These are phyloP conservation scores for Xylariaceae sp. DNA, from an alignment of 2,329 filamentous ascomycete genomes.

Conservation along the genomic window DNA sequence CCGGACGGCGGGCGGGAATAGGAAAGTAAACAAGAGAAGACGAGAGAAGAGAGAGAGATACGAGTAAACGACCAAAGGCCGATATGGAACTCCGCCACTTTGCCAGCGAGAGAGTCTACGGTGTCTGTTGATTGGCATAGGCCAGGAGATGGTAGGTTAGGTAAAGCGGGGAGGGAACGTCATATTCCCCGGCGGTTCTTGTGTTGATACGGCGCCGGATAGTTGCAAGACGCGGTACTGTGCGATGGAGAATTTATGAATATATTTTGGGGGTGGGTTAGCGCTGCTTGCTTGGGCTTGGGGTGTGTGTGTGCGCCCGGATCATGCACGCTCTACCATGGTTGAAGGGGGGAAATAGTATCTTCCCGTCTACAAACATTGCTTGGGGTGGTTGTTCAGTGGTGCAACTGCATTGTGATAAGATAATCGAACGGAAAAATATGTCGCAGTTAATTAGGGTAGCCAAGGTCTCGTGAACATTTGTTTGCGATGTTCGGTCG, in stretches of 20 bases:
- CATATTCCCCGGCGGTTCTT: background rate
- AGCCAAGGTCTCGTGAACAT: too few species aligned
- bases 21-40: background rate
- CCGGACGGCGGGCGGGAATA: too few species aligned
- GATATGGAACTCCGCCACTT: background rate
- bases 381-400: background rate
- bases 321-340: background rate
- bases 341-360: background rate
- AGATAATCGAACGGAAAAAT: background rate
- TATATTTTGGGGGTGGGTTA: background rate
- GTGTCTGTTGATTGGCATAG: too few species aligned
- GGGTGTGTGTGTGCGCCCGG: background rate
- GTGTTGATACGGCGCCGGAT: background rate
- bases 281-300: background rate
- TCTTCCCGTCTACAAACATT: too few species aligned
- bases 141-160: background rate
- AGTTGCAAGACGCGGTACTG: constrained; percentile 2
- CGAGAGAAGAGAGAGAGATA: background rate
- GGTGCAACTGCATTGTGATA: background rate
- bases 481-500: too few species aligned
- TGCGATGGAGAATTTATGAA: background rate
- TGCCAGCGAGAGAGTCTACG: background rate
- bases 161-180: too few species aligned
- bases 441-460: too few species aligned
- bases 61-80: background rate